Conservation (phyloP, 768 basidiomycete species). For the Suillus lakei region DNA sequence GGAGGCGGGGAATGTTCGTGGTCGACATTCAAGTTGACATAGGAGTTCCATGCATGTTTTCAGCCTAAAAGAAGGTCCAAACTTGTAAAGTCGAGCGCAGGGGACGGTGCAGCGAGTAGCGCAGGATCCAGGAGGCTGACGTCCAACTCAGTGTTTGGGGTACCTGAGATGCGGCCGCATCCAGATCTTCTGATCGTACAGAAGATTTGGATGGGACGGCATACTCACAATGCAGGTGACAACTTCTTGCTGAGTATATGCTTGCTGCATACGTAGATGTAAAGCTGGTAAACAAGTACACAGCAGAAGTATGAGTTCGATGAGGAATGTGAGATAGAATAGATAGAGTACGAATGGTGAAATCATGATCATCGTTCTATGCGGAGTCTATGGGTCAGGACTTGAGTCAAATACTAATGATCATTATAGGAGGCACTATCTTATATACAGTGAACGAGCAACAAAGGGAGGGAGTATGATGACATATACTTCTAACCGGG, state of each 20-base stretch:
- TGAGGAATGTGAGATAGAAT: too few relatives aligned
- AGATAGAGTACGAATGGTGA: neutral
- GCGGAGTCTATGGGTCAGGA: neutral
- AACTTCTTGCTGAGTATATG: too few relatives aligned
- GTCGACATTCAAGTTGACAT: neutral
- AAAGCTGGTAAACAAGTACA: neutral
- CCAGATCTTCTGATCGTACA: too few relatives aligned
- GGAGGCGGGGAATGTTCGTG: constrained; percentile 31
- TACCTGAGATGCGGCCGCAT: too few relatives aligned
- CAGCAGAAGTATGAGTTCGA: too few relatives aligned
- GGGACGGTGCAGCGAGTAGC: constrained; percentile 8
- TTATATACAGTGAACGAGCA: neutral
- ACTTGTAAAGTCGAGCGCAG: constrained; percentile 40
- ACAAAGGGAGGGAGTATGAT: neutral
- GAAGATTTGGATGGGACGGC: too few relatives aligned
- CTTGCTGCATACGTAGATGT: neutral
- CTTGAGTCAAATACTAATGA: neutral
- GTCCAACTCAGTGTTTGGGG: too few relatives aligned
- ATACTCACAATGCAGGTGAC: too few relatives aligned
- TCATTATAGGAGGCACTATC: too few relatives aligned
- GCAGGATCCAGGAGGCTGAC: constrained; percentile 22
- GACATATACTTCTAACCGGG: neutral
- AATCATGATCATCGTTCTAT: too few relatives aligned
- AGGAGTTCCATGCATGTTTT: constrained; percentile 1
- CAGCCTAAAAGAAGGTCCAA: constrained; percentile 41